Evolutionary conservation across 2,329 filamentous ascomycete species (phyloP).

Genomic region (Stagonosporopsis rhizophila): DNA sequence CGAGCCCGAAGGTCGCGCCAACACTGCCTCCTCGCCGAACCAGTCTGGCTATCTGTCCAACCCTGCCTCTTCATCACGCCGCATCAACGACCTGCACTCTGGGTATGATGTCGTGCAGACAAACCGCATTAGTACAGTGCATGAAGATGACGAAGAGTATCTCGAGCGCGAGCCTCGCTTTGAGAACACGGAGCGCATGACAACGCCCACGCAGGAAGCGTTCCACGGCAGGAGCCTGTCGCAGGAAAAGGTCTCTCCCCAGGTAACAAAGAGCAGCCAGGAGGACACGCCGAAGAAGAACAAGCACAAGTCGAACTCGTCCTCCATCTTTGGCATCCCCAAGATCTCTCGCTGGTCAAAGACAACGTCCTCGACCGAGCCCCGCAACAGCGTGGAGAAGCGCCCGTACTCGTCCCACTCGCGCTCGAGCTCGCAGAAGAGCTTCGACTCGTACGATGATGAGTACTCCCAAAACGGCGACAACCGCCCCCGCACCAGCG

Average conservation of each 20-base stretch:
- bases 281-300: slow-evolving; percentile 79
- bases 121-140: slow-evolving; percentile 88
- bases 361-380: slow-evolving; percentile 88
- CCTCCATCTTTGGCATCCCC: slow-evolving; percentile 74
- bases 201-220: slow-evolving; percentile 66
- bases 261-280: slow-evolving; percentile 63
- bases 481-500: slow-evolving; percentile 57
- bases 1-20: slow-evolving; percentile 81
- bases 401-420: slow-evolving; percentile 71
- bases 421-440: slow-evolving; percentile 66
- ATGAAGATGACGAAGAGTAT: slow-evolving; percentile 79
- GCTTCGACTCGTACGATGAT: slow-evolving; percentile 66
- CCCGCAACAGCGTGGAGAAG: slow-evolving; percentile 70
- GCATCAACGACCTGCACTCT: slow-evolving; percentile 54
- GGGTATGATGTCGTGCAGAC: slow-evolving; percentile 64
- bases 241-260: slow-evolving; percentile 61
- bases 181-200: slow-evolving; percentile 65
- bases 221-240: slow-evolving; percentile 47
- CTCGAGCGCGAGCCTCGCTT: slow-evolving; percentile 67
- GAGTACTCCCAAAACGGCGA: slow-evolving; percentile 64
- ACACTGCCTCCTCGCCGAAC: slow-evolving; percentile 75
- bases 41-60: slow-evolving; percentile 79
- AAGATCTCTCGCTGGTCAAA: slow-evolving; percentile 98
- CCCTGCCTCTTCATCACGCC: slow-evolving; percentile 56
- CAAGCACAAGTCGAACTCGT: slow-evolving; percentile 87